phyloP scores from a whole-genome alignment of 441 rosid species.

The Erysimum pusillum region DNA sequence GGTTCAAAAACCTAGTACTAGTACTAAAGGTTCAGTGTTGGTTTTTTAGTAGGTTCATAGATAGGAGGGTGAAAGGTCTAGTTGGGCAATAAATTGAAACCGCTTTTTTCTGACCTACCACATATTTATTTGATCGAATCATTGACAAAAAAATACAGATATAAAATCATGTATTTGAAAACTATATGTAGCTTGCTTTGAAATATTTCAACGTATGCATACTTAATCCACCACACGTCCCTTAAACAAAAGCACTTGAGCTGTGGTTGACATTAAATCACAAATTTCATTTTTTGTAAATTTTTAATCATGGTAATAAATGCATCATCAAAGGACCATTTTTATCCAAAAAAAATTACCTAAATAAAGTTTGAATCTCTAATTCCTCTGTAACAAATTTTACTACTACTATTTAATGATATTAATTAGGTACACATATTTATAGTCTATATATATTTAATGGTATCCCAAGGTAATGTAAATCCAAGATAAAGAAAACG shows the following conservation, averaged over 20 bases:
- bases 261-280: slow-evolving; percentile 11
- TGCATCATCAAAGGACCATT: not conserved
- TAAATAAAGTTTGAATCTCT: no score
- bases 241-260: slow-evolving; percentile 32
- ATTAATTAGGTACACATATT: not conserved
- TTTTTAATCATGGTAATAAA: not conserved
- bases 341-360: not conserved
- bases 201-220: slow-evolving; percentile 23
- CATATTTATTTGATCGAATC: slow-evolving; percentile 30
- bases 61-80: slow-evolving; percentile 15
- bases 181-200: slow-evolving; percentile 9
- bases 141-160: not conserved
- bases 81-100: slow-evolving; percentile 40
- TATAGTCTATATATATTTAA: not conserved
- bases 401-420: not conserved
- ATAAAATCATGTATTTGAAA: slow-evolving; percentile 1
- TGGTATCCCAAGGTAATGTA: not conserved
- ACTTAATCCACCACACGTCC: slow-evolving; percentile 37
- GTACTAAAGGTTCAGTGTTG: not conserved
- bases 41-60: slow-evolving; percentile 6
- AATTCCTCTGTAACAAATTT: not conserved
- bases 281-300: not conserved
- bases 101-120: slow-evolving; percentile 45
- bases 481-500: slow-evolving; percentile 21
- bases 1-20: no score